phyloP scores from a whole-genome alignment of 306 rosid genomes.

The Vigna hirtella region DNA sequence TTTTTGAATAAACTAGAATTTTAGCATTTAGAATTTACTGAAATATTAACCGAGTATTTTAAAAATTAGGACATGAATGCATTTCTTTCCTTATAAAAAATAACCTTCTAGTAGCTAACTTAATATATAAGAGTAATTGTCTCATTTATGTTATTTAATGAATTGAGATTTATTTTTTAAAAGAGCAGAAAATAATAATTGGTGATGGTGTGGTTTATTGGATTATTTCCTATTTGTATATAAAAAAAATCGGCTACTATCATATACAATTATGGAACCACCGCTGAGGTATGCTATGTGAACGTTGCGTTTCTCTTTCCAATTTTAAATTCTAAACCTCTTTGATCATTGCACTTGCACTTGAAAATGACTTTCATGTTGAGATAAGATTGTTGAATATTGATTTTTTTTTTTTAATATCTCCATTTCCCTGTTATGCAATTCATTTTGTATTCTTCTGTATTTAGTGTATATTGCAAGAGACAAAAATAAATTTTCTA shows the following conservation, averaged over 20 bases:
- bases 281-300: conserved; percentile 29
- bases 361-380: conserved; percentile 50
- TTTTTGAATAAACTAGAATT: background rate
- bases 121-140: background rate
- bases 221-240: background rate
- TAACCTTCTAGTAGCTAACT: background rate
- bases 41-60: background rate
- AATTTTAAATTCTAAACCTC: conserved; percentile 46
- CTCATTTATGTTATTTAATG: background rate
- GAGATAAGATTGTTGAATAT: conserved; percentile 51
- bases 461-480: conserved; percentile 6
- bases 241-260: conserved; percentile 20
- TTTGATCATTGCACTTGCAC: conserved; percentile 44
- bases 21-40: background rate
- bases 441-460: conserved; percentile 22
- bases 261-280: conserved; percentile 44
- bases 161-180: too few species aligned
- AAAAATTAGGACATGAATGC: background rate
- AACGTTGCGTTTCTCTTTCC: conserved; percentile 57
- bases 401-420: background rate
- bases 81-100: background rate
- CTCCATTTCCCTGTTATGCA: background rate
- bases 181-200: background rate
- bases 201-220: background rate
- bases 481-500: conserved; percentile 17